A percentile compares a stretch with the other conserved stretches of the same genome.
These are phyloP conservation scores for Lepidium campestre DNA, from an alignment of 441 rosid genomes.

Conservation along the genomic window DNA sequence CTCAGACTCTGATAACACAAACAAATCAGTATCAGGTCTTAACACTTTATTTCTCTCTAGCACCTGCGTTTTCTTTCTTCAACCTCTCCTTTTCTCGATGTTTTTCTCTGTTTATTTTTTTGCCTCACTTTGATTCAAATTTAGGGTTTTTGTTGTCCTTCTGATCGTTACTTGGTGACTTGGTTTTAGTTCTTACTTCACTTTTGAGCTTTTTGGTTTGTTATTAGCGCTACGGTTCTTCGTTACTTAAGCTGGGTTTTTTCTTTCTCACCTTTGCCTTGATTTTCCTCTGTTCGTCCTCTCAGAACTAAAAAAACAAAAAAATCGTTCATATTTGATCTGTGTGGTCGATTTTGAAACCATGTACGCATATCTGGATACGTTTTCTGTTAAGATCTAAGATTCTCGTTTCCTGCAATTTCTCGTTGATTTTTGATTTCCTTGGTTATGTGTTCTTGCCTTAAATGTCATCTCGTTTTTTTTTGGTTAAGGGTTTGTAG, in stretches of 20 bases:
- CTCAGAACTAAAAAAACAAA: not conserved
- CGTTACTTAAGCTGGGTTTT: not conserved
- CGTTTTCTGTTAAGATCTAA: not conserved
- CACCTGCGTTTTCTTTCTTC: not conserved
- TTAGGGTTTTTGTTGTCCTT: slow-evolving; percentile 4
- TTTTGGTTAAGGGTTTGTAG: not conserved
- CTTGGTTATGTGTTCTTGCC: not conserved
- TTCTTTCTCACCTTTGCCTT: not conserved
- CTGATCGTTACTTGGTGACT: not conserved
- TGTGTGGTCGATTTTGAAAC: not conserved
- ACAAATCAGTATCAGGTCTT: not conserved
- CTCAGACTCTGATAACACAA: not conserved
- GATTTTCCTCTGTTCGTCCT: not conserved
- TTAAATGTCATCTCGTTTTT: not conserved
- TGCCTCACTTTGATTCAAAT: not conserved
- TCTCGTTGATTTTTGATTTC: not conserved
- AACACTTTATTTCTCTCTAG: not conserved
- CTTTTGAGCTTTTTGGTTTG: not conserved
- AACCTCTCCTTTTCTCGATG: not conserved
- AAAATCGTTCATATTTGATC: not conserved
- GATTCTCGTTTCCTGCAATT: not conserved
- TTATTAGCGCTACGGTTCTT: not conserved
- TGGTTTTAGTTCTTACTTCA: not conserved
- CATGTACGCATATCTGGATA: not conserved
- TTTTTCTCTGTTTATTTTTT: not conserved